A percentile compares a stretch with the other conserved stretches of the same genome.
Conservation (phyloP, 192 early-diverging fungal genomes). For the Linnemannia zychae region DNA sequence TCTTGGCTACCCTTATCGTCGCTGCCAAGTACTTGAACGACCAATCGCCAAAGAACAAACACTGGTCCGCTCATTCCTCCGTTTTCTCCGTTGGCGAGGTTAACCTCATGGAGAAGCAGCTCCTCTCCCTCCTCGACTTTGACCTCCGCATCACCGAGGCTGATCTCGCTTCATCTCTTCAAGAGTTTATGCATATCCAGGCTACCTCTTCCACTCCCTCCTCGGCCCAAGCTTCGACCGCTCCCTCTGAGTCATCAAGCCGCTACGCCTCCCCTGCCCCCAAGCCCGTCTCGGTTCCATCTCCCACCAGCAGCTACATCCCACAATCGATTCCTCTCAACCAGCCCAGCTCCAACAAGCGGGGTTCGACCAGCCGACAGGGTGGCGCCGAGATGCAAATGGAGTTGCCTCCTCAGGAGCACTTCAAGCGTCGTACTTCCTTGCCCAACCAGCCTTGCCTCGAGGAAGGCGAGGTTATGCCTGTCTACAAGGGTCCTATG, state of each 20-base stretch:
- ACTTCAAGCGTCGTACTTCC: conserved; percentile 46
- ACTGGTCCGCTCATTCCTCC: conserved; percentile 80
- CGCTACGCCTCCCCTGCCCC: conserved; percentile 3
- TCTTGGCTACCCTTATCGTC: conserved; percentile 80
- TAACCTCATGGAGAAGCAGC: conserved; percentile 87
- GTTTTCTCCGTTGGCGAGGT: conserved; percentile 82
- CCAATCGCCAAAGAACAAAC: conserved; percentile 85
- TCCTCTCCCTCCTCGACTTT: conserved; percentile 75
- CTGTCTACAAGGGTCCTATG: conserved; percentile 31
- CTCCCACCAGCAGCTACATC: conserved; percentile 33
- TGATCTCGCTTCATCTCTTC: conserved; percentile 50
- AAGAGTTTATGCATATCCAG: conserved; percentile 35
- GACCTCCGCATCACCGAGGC: conserved; percentile 60
- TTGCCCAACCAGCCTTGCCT: conserved; percentile 48
- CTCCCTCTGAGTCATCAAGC: conserved; percentile 15
- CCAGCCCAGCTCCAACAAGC: conserved; percentile 44
- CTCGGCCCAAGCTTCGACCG: not conserved
- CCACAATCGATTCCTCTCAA: conserved; percentile 16
- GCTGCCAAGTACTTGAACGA: conserved; percentile 84
- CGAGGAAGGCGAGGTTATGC: conserved; percentile 43
- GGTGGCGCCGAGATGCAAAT: conserved; percentile 17
- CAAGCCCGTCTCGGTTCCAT: conserved; percentile 24
- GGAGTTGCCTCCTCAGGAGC: conserved; percentile 19
- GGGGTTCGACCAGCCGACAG: conserved; percentile 22
- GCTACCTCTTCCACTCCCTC: not conserved